These are phyloP conservation scores for Ceriops tagal DNA, from an alignment of 345 rosid genomes.

Conservation along the genomic window DNA sequence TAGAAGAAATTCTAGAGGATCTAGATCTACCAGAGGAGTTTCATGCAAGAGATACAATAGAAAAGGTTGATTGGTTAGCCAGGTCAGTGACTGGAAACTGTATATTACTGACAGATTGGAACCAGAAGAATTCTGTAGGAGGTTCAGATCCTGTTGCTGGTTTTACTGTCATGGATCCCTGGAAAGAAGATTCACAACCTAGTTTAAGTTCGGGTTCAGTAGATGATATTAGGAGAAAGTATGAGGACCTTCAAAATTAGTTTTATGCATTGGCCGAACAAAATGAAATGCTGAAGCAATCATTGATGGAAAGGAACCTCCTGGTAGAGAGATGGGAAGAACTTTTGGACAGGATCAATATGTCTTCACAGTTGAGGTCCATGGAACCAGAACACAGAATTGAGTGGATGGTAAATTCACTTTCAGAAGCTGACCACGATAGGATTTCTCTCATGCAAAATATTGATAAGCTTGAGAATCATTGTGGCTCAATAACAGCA, in stretches of 20 bases:
- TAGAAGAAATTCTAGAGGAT: slow-evolving; percentile 92
- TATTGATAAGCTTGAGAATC: slow-evolving; percentile 54
- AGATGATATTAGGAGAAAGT: slow-evolving; percentile 74
- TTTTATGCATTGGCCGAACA: slow-evolving; percentile 95
- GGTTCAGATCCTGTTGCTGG: slow-evolving; percentile 60
- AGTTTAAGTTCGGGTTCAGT: slow-evolving; percentile 48
- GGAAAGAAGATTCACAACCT: slow-evolving; percentile 72
- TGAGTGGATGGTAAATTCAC: slow-evolving; percentile 74
- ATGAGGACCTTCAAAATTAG: slow-evolving; percentile 82
- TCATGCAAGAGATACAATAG: slow-evolving; percentile 79
- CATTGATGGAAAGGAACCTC: slow-evolving; percentile 81
- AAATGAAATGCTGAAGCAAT: slow-evolving; percentile 98
- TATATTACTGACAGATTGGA: slow-evolving; percentile 62
- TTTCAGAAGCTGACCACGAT: slow-evolving; percentile 60
- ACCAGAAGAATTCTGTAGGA: slow-evolving; percentile 65
- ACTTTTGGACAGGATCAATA: slow-evolving; percentile 55
- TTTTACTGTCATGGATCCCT: slow-evolving; percentile 55
- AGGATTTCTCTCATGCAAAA: slow-evolving; percentile 60
- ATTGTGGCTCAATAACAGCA: slow-evolving; percentile 53
- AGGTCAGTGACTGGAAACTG: slow-evolving; percentile 59
- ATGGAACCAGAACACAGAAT: slow-evolving; percentile 77
- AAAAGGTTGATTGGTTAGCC: slow-evolving; percentile 92
- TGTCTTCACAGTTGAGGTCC: slow-evolving; percentile 65
- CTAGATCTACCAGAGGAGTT: slow-evolving; percentile 88
- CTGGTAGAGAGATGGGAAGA: slow-evolving; percentile 92